Conservation (phyloP, 2,329 filamentous ascomycete genomes). For the Microsporum audouinii region DNA sequence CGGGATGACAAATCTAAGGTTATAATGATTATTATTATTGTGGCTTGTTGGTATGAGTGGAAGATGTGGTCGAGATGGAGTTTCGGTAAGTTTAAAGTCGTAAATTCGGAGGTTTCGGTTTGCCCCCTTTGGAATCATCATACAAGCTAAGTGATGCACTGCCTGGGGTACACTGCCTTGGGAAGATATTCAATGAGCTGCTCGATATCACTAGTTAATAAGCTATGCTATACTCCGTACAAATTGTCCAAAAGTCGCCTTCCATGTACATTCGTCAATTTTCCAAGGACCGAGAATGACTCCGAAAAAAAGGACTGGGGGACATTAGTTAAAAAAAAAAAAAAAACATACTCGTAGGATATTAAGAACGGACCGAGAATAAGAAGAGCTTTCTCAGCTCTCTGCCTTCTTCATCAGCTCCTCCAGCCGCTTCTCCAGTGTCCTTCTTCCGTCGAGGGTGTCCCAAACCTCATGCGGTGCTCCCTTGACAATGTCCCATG, state of each 20-base stretch:
- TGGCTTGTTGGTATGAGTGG: too few species aligned
- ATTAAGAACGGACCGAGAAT: background rate
- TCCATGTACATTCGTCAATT: background rate
- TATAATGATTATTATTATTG: background rate
- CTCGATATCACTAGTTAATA: background rate
- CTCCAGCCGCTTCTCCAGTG: slow-evolving; percentile 67
- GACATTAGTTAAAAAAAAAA: background rate
- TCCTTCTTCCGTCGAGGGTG: slow-evolving; percentile 56
- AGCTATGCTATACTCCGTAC: background rate
- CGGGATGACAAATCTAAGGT: background rate
- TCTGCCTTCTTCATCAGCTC: slow-evolving; percentile 45
- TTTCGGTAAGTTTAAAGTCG: background rate
- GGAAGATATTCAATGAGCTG: background rate
- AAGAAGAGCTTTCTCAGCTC: background rate
- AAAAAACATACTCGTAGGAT: background rate
- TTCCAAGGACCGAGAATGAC: background rate
- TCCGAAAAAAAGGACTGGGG: background rate
- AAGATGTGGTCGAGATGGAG: background rate
- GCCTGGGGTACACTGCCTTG: too few species aligned
- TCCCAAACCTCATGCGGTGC: slow-evolving; percentile 82
- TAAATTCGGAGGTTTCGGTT: background rate
- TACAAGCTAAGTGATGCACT: too few species aligned
- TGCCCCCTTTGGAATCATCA: background rate
- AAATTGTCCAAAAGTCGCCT: background rate
- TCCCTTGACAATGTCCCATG: slow-evolving; percentile 77